Base-by-base conservation (phyloP, 306 rosid species). In the Lithocarpus polystachyus region DNA sequence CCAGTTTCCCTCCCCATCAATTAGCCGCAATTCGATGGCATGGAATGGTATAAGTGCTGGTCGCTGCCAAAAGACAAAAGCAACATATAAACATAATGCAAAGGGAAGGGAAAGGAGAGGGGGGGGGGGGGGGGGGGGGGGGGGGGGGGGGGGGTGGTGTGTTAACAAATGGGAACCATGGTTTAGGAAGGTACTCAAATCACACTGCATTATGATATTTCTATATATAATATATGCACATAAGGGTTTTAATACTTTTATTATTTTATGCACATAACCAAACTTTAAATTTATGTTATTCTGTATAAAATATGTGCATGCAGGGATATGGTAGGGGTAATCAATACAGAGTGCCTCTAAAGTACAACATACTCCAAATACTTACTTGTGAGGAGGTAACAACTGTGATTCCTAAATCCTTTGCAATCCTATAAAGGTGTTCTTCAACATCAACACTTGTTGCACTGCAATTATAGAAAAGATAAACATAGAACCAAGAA, bases 1-100 rank as follows among this genome's bases (percentile, higher is more conserved):
- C 99, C 99, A 95, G 80, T 93, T 95, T 56, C 99, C 99, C 89
- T 95, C 99, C 1, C 99, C 99, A 56, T 95, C 99, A 29, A 95
- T 89, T 71, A 95, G 90, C 81, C 98, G 97, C 64, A 95, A 79
- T 75, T 95, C 99, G 86, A 74, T 17, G 18, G 93, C 86, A 79
- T 95, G 99, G 86, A 76, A 95, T 31, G 97, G 99, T 82, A 95
- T 93, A 79, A 95, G 77, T 79, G 99, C 99, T 79, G 99, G 99
- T 64, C 99, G 93, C 99, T 95, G 90, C 61, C 85, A 45, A 54
- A 48, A 56, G 55, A 68, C 56, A 71, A 72, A 54, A 81, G 51
- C 35, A 51, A 56, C 18, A 10, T 52, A 40, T 64, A 29, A 12
- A 29, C 35, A 64, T 20, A 31, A 22, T 22, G 43, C 20, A 13